phyloP scores from a whole-genome alignment of 164 flowering plant genomes.

The Cinnamomum chago region DNA sequence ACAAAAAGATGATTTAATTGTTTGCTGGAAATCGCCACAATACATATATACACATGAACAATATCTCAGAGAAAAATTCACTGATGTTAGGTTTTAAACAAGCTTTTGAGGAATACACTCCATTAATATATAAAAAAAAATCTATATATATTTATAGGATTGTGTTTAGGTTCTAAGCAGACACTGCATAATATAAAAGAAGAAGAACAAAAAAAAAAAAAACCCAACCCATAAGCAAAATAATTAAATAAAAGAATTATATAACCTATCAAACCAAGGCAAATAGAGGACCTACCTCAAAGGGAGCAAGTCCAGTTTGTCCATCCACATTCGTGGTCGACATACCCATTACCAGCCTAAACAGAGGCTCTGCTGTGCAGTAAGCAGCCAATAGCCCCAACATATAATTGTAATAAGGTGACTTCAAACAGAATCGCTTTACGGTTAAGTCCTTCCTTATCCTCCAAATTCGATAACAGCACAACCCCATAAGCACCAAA shows the following conservation, averaged over 20 bases:
- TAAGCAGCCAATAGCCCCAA: slow-evolving; percentile 63
- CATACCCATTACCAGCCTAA: slow-evolving; percentile 76
- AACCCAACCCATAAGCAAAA: background rate
- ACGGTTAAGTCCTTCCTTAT: slow-evolving; percentile 48
- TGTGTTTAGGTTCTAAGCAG: no score
- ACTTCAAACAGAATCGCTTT: slow-evolving; percentile 60
- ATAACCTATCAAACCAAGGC: background rate
- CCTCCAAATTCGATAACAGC: slow-evolving; percentile 73
- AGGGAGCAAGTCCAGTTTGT: slow-evolving; percentile 64
- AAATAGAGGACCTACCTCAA: slow-evolving; percentile 51
- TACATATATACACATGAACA: background rate
- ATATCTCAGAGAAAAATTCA: no score
- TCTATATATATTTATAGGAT: background rate
- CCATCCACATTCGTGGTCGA: slow-evolving; percentile 75
- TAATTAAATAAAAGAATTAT: no score
- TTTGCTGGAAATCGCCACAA: background rate
- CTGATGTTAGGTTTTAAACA: no score
- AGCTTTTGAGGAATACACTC: no score
- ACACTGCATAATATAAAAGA: background rate
- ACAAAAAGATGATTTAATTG: no score
- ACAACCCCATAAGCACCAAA: slow-evolving; percentile 59
- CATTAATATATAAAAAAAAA: no score
- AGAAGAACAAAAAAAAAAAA: no score
- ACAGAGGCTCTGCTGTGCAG: slow-evolving; percentile 73
- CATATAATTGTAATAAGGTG: slow-evolving; percentile 58